Conservation (phyloP, 2,329 filamentous ascomycete genomes). For the Akanthomyces uredinophilus region DNA sequence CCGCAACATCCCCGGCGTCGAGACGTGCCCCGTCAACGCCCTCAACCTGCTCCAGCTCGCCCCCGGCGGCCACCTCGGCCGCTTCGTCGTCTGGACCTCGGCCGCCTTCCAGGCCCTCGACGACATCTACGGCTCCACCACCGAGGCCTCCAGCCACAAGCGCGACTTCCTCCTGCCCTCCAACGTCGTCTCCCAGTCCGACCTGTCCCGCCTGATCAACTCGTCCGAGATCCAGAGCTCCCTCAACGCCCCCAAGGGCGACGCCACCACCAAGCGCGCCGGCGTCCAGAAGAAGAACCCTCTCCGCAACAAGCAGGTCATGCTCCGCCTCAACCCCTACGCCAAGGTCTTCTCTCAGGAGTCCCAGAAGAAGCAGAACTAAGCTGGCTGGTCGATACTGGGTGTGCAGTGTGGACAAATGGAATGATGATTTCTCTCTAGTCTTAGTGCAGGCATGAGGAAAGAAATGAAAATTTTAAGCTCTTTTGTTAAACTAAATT, state of each 20-base stretch:
- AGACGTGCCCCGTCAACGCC: slow-evolving; percentile 88
- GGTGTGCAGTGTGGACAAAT: slow-evolving; percentile 31
- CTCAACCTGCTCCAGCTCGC: slow-evolving; percentile 99
- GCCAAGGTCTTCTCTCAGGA: slow-evolving; percentile 81
- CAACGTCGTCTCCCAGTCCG: slow-evolving; percentile 88
- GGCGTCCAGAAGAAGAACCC: slow-evolving; percentile 99
- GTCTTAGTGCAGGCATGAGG: slow-evolving; percentile 14
- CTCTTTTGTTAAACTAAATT: not conserved
- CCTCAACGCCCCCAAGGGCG: slow-evolving; percentile 85
- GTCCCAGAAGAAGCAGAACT: slow-evolving; percentile 37
- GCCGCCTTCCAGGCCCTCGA: slow-evolving; percentile 94
- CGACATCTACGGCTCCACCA: slow-evolving; percentile 93
- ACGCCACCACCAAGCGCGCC: slow-evolving; percentile 81
- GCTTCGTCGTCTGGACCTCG: slow-evolving; percentile 99
- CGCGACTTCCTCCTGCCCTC: slow-evolving; percentile 97
- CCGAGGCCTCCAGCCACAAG: slow-evolving; percentile 85
- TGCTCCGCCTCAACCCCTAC: slow-evolving; percentile 98
- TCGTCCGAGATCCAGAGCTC: slow-evolving; percentile 97
- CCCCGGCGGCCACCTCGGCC: slow-evolving; percentile 95
- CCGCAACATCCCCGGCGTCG: slow-evolving; percentile 98
- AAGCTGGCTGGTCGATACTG: slow-evolving; percentile 27
- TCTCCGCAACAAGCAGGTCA: slow-evolving; percentile 96
- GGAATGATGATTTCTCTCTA: slow-evolving; percentile 8
- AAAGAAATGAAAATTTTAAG: not conserved
- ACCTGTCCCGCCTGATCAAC: slow-evolving; percentile 98